These are phyloP conservation scores for Candida incommunis DNA, from an alignment of 805 yeast genomes.

Conservation along the genomic window DNA sequence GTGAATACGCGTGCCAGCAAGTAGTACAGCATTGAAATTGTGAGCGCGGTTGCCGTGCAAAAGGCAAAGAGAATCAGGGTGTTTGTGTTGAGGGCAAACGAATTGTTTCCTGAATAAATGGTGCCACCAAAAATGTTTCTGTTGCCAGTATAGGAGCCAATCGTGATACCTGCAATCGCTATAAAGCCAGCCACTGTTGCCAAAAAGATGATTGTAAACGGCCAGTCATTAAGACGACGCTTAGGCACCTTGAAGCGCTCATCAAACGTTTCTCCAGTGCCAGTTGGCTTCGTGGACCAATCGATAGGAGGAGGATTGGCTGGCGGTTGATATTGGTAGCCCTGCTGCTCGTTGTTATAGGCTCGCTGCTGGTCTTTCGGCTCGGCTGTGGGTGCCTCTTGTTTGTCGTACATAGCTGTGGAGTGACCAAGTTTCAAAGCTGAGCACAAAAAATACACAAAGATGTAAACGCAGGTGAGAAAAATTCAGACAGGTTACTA, in stretches of 20 bases:
- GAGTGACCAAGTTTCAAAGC: no score
- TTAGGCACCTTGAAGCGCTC: constrained; percentile 52
- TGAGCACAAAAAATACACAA: no score
- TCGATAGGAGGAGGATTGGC: constrained; percentile 3
- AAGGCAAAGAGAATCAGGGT: constrained; percentile 60
- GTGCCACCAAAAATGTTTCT: constrained; percentile 46
- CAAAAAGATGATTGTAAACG: constrained; percentile 31
- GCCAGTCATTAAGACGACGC: constrained; percentile 52
- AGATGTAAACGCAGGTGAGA: no score
- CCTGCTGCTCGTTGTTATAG: not conserved
- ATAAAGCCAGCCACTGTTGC: constrained; percentile 47
- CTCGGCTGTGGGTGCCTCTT: not conserved
- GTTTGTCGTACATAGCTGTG: not conserved
- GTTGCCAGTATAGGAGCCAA: constrained; percentile 47
- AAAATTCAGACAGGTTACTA: no score
- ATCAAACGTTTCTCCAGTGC: constrained; percentile 36
- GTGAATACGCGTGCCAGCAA: constrained; percentile 53
- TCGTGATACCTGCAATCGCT: constrained; percentile 53
- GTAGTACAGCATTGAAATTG: constrained; percentile 42
- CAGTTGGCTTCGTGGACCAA: constrained; percentile 11
- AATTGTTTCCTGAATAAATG: constrained; percentile 36
- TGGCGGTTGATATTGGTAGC: not conserved
- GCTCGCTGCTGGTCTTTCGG: not conserved
- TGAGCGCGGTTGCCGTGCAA: constrained; percentile 44
- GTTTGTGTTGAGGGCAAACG: constrained; percentile 61